These are phyloP conservation scores for Agrostemma githago DNA, from an alignment of 148 eudicot species.

Conservation along the genomic window DNA sequence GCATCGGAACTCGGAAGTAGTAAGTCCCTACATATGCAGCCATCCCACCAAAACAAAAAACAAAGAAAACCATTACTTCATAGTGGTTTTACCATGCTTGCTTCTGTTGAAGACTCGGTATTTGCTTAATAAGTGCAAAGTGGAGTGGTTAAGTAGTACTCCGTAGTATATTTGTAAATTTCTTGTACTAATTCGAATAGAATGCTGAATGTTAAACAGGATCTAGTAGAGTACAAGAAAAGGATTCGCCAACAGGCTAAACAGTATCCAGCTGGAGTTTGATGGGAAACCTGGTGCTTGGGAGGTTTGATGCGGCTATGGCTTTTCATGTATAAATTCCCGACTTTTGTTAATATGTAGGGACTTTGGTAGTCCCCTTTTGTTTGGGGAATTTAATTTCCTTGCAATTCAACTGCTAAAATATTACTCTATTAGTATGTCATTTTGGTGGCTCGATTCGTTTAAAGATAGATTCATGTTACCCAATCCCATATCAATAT, in stretches of 20 bases:
- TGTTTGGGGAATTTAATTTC: not conserved
- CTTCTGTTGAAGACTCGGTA: not conserved
- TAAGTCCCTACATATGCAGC: too few relatives aligned
- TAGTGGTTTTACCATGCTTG: not conserved
- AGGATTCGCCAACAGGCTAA: conserved; percentile 75
- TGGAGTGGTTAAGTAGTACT: not conserved
- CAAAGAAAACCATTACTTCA: too few relatives aligned
- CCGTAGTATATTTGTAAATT: too few relatives aligned
- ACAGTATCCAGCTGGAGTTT: conserved; percentile 52
- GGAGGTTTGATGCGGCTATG: conserved; percentile 5
- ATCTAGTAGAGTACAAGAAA: conserved; percentile 67
- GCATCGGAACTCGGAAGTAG: not conserved
- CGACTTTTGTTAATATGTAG: conserved; percentile 19
- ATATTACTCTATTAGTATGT: not conserved
- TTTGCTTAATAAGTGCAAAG: not conserved
- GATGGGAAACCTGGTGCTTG: conserved; percentile 10
- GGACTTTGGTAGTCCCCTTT: conserved; percentile 11
- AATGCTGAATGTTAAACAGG: conserved; percentile 37
- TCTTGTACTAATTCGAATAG: not conserved
- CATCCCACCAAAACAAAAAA: too few relatives aligned
- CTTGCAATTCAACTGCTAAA: conserved; percentile 6
- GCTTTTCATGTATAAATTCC: conserved; percentile 19
- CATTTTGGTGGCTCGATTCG: not conserved
- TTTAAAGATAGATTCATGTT: not conserved
- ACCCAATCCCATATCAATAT: not conserved